Conservation (phyloP, 345 rosid species). For the Eutrema heterophyllum region DNA sequence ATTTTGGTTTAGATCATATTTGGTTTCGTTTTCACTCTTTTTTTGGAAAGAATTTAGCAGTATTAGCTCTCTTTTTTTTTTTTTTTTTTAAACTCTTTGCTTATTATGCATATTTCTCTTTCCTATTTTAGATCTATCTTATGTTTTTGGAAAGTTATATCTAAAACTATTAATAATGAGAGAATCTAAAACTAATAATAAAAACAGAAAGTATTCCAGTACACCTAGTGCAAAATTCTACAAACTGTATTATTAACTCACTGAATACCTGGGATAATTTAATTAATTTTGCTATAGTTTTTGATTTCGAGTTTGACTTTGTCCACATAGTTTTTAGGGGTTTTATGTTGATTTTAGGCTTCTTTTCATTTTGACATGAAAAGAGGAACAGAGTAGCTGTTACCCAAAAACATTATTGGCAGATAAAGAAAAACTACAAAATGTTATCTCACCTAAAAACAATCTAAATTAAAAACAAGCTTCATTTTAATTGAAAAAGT, state of each 20-base stretch:
- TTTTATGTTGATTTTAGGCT: not conserved
- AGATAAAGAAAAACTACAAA: not conserved
- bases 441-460: not conserved
- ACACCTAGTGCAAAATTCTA: not conserved
- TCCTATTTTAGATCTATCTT: not conserved
- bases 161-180: not conserved
- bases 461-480: not conserved
- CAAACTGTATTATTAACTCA: not conserved
- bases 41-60: not conserved
- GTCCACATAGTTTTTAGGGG: not conserved
- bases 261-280: too few species aligned
- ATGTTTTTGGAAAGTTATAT: not conserved
- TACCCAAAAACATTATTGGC: too few species aligned
- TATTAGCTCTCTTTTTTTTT: not conserved
- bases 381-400: not conserved
- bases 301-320: not conserved
- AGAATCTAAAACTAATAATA: not conserved
- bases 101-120: not conserved
- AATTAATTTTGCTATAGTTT: too few species aligned
- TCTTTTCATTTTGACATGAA: not conserved
- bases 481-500: not conserved
- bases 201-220: not conserved
- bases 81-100: too few species aligned
- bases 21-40: not conserved
- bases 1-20: slow-evolving; percentile 2